Evolutionary conservation across 441 rosid genomes (phyloP), one percentile per base, ranked within the genome.

Genomic region (Pelargonium fulgidum): DNA sequence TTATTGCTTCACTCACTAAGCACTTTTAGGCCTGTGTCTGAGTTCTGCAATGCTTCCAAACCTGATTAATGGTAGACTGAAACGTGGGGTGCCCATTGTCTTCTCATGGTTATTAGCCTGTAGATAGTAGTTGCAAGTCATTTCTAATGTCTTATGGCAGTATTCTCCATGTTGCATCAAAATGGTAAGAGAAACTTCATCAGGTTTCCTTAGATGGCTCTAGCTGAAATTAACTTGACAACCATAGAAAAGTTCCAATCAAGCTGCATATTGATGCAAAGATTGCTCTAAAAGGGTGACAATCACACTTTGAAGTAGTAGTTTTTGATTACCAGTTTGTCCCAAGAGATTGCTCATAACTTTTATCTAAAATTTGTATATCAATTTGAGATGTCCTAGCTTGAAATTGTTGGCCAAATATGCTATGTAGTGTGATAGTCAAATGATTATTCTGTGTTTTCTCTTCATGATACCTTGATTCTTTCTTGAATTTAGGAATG

Each of bases 301-400:
- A 0, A 11, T 44, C 48, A 44, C 48, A 44, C 48, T 44, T 11
- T 44, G 50, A 45, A 45, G 50, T 11, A 45, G 50, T 9, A 45
- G 50, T 45, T 45, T n/a, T 45, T 45, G 50, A 45, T 9, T 45
- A 45, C n/a, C 3, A 4, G 8, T 10, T 1, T 45, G 50, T 12
- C 50, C n/a, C 50, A 45, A 45, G 50, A 45, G 50, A 45, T 45
- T 11, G n/a, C 50, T 12, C n/a, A 45, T 45, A 2, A 1, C n/a
- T 12, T 45, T 1, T 44, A 11, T 12, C n/a, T 45, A 45, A 2
- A 9, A 45, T 10, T 45, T 12, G n/a, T 12, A 45, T 11, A 45
- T 45, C 50, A 45, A 45, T 45, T 45, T 45, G 50, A 45, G 50
- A 45, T 45, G 50, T 45, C 50, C n/a, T 45, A 45, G 50, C 63